Base-by-base conservation (phyloP, 306 rosid species). In the Ormosia semicastrata region DNA sequence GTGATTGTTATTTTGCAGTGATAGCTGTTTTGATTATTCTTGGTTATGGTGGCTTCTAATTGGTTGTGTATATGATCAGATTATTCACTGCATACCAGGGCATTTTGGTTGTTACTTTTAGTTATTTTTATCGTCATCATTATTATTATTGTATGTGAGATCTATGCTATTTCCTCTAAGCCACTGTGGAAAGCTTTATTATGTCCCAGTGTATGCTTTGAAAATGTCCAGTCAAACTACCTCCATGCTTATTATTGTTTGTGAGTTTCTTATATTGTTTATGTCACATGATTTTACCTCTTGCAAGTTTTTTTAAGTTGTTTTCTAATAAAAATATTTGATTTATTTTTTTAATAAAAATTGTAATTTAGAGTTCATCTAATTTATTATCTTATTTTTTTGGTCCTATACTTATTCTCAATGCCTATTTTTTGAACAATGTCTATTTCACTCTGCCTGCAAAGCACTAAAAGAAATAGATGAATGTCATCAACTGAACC, bases 21-120 rank as follows among this genome's bases (percentile, higher is more conserved):
- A 17, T 70, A 62, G 71, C 46, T 62, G 70, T 24, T 80, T 34
- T 75, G 62, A 67, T 32, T 70, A 46, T 62, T 68, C 30, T 18
- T 66, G 58, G 79, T 39, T 57, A 64, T 56, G 13, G 82, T 74
- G 72, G 71, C 76, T 66, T 78, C 62, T 78, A 78, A 83, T 36
- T 59, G 73, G 63, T 65, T 85, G 84, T 82, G 75, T 52, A 78
- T 77, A 73, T 64, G 24, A 24, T 66, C 37, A 58, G 6, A 75
- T 43, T 79, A 40, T 73, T 79, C 57, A 56, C 60, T 63, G 66
- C 33, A 49, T 52, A 34, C 56, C 36, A 43, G 76, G 68, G 73
- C 73, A 69, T 50, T 47, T 65, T 40, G 54, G 69, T 57, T 66
- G 47, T 69, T 12, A 33, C 50, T 75, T 75, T 44, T 30, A 3